Percentiles rank a stretch among this genome's conserved stretches.
phyloP scores from a whole-genome alignment of 164 flowering plant species.

The Vitis cinerea region DNA sequence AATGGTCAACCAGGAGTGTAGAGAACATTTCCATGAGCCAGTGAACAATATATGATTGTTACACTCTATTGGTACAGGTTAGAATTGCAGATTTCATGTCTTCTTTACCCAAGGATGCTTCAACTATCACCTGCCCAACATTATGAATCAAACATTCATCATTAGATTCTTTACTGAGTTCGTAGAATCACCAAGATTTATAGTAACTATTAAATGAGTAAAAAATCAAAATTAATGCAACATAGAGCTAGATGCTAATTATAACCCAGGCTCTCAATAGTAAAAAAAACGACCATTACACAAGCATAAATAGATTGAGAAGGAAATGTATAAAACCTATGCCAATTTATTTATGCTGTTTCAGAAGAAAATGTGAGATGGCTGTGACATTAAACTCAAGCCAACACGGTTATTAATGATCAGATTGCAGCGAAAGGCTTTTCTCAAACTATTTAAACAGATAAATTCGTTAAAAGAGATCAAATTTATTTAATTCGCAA shows the following conservation, averaged over 20 bases:
- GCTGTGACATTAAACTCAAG: background rate
- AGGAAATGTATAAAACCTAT: background rate
- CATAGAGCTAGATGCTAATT: background rate
- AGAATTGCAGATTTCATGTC: conserved; percentile 76
- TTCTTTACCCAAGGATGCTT: conserved; percentile 75
- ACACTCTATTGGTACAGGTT: conserved; percentile 68
- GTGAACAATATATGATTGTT: conserved; percentile 19
- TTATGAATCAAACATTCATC: background rate
- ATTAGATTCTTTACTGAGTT: background rate
- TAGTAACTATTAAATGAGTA: background rate
- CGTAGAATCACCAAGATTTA: background rate
- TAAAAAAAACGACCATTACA: no score
- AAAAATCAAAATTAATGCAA: background rate
- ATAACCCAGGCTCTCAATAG: no score
- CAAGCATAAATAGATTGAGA: background rate
- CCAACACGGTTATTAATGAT: background rate
- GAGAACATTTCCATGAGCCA: conserved; percentile 4
- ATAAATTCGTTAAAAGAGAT: background rate
- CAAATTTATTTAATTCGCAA: background rate
- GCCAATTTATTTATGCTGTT: background rate
- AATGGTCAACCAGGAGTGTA: background rate
- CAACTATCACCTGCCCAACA: conserved; percentile 62
- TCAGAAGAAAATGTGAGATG: background rate
- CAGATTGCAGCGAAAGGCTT: no score
- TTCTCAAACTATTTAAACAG: background rate